Evolutionary conservation across 805 yeast genomes (phyloP).

Genomic region (Dipodascopsis uninucleata): DNA sequence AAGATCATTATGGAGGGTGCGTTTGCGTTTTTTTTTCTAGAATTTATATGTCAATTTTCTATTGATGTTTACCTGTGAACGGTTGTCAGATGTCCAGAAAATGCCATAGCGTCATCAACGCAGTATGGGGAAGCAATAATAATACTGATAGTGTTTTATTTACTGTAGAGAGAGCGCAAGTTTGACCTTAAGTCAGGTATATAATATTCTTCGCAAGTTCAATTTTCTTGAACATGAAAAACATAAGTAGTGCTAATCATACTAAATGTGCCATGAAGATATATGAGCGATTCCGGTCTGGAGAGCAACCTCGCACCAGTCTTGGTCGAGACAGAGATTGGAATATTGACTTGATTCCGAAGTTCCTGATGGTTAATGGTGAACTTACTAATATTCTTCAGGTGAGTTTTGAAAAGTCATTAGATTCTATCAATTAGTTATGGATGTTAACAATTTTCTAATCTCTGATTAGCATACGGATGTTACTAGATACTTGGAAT

Average conservation of each 20-base stretch:
- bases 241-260: neutral
- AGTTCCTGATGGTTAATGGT: slow-evolving; percentile 95
- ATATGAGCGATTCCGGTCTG: slow-evolving; percentile 83
- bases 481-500: slow-evolving; percentile 92
- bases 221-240: neutral
- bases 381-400: slow-evolving; percentile 92
- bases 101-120: too few species aligned
- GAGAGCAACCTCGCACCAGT: slow-evolving; percentile 56
- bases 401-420: slow-evolving; percentile 9
- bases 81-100: too few species aligned
- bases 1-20: slow-evolving; percentile 87
- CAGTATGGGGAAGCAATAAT: too few species aligned
- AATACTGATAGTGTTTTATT: too few species aligned
- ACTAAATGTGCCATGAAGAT: slow-evolving; percentile 41
- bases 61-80: too few species aligned
- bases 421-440: neutral
- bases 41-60: too few species aligned
- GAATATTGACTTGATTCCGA: slow-evolving; percentile 96
- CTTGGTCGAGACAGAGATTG: slow-evolving; percentile 94
- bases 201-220: slow-evolving; percentile 27
- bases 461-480: slow-evolving; percentile 65
- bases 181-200: slow-evolving; percentile 56
- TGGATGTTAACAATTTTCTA: neutral
- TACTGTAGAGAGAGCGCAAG: slow-evolving; percentile 70
- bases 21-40: too few species aligned